Evolutionary conservation across 495 filamentous ascomycete species (phyloP).

Genomic region (Penicillium verhagenii): DNA sequence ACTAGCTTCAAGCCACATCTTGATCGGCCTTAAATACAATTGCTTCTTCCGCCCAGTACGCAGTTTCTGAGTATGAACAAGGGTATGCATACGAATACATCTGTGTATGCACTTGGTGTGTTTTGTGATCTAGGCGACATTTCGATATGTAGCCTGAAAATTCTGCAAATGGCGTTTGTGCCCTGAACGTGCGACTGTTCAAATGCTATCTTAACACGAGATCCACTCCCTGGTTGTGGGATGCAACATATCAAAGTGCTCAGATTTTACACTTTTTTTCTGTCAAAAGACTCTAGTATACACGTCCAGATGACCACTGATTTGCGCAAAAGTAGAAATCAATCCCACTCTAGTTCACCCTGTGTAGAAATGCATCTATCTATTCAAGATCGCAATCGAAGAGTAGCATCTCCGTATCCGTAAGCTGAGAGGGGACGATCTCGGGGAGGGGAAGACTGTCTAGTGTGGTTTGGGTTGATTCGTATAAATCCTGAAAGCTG

Average conservation of each 20-base stretch:
- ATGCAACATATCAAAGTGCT: background rate
- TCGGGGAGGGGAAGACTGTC: background rate
- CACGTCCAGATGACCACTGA: background rate
- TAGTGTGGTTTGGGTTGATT: conserved; percentile 7
- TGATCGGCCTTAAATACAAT: background rate
- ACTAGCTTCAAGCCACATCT: background rate
- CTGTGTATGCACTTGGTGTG: background rate
- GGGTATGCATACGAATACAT: background rate
- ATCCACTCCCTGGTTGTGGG: background rate
- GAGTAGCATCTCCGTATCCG: background rate
- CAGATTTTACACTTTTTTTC: background rate
- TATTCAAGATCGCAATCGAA: background rate
- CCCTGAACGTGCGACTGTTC: too few relatives aligned
- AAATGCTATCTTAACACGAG: too few relatives aligned
- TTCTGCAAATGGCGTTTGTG: too few relatives aligned
- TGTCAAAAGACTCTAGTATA: background rate
- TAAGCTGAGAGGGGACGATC: background rate
- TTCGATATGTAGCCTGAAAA: background rate
- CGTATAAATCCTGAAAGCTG: conserved; percentile 3
- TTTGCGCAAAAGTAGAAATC: background rate
- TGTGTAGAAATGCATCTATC: background rate
- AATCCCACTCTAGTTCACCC: background rate
- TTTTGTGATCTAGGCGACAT: background rate
- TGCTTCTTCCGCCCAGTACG: background rate
- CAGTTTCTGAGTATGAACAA: too few relatives aligned